phyloP scores from a whole-genome alignment of 2,329 filamentous ascomycete genomes.

The Zasmidium citrigriseum region DNA sequence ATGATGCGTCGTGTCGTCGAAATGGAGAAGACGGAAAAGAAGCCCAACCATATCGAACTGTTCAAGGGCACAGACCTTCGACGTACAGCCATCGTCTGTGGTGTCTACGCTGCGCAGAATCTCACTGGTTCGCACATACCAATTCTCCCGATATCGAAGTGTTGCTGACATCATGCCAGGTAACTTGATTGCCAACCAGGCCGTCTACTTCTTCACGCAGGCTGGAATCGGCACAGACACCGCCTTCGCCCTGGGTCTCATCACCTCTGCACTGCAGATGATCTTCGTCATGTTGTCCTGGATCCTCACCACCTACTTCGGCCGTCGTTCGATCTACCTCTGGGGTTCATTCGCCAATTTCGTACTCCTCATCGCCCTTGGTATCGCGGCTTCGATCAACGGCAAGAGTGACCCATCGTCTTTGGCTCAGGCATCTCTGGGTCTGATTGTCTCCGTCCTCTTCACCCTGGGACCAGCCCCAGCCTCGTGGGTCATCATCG shows the following conservation, averaged over 20 bases:
- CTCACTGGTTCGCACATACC: too few species aligned
- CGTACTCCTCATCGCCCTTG: slow-evolving; percentile 58
- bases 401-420: slow-evolving; percentile 39
- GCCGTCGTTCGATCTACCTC: slow-evolving; percentile 65
- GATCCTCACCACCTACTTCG: slow-evolving; percentile 65
- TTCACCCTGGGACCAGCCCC: slow-evolving; percentile 65
- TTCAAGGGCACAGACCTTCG: slow-evolving; percentile 57
- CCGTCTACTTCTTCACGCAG: slow-evolving; percentile 64
- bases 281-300: slow-evolving; percentile 68
- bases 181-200: slow-evolving; percentile 65
- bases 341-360: slow-evolving; percentile 60
- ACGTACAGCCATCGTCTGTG: slow-evolving; percentile 58
- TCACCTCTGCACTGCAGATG: slow-evolving; percentile 63
- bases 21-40: slow-evolving; percentile 52
- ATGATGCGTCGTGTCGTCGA: slow-evolving; percentile 63
- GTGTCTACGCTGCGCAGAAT: slow-evolving; percentile 61
- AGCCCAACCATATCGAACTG: slow-evolving; percentile 53
- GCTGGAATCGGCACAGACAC: slow-evolving; percentile 58
- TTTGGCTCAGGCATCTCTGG: slow-evolving; percentile 62
- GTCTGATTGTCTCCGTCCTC: slow-evolving; percentile 65
- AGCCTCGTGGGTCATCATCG: slow-evolving; percentile 67
- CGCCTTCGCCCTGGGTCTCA: slow-evolving; percentile 64
- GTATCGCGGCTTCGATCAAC: slow-evolving; percentile 58
- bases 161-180: too few species aligned
- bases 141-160: too few species aligned